Base-by-base conservation (phyloP, 1,284 basidiomycete species). In the Cryptococcus sp. region DNA sequence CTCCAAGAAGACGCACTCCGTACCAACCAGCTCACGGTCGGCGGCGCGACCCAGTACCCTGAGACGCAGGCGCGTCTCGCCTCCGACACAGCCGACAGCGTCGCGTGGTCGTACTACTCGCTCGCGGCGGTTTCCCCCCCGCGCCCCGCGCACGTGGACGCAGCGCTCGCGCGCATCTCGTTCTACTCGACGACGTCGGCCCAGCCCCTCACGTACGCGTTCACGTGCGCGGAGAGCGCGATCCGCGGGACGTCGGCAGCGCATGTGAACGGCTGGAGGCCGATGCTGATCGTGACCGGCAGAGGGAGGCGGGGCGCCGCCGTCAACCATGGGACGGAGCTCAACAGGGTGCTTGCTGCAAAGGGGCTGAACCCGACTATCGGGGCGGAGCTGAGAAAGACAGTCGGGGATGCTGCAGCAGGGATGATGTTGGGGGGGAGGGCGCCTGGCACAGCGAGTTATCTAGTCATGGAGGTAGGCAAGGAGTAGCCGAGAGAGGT, bases 391-490 rank as follows among this genome's bases (percentile, higher is more conserved):
- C 83, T 91, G 58, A 81, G 83, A 71, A 88, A 88, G 81, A 89
- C 89, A 4, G 80, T 91, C 45, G 90, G 90, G 3, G 88, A 91
- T 72, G 83, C 87, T n/a, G 87, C 84, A 12, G 83, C 85, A 18
- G 84, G 85, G 28, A 82, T 89, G 69, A 82, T 90, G 15, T 80
- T 86, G 7, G 79, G 82, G 1, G 82, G 84, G 7, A 71, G 73
- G 12, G 59, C 65, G 45, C 61, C 60, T 15, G 65, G 68, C 1
- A 79, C 80, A 52, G 81, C 83, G 3, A 87, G 84, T 46, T 75
- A 88, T 57, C 78, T 89, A 49, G 86, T 90, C 7, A 71, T 90
- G 50, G 88, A 91, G 77, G 84, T 86, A 42, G 82, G 72, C 0
- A 64, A 66, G 57, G 37, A 40, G 44, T 40, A 15, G n/a, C 21